Evolutionary conservation across 208 protist genomes (phyloP).

Genomic region (Leishmania major): DNA sequence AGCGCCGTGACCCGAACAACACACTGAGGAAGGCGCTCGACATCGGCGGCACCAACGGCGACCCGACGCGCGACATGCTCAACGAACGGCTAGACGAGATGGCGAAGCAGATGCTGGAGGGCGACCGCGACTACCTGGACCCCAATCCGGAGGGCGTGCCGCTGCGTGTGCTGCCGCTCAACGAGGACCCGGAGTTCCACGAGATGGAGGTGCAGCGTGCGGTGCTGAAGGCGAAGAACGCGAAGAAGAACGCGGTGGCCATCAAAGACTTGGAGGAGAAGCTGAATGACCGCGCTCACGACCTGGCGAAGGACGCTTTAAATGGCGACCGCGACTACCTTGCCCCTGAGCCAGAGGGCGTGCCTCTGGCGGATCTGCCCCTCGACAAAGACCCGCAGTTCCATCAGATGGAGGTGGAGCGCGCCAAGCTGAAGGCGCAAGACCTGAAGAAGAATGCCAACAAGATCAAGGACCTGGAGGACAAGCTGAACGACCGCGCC

Average conservation of each 20-base stretch:
- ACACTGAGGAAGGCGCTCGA: constrained; percentile 33
- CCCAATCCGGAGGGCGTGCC: constrained; percentile 69
- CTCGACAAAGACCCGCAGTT: constrained; percentile 70
- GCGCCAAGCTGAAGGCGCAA: constrained; percentile 70
- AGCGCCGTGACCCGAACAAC: constrained; percentile 34
- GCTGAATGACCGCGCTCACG: constrained; percentile 70
- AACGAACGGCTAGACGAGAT: constrained; percentile 66
- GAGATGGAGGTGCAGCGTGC: constrained; percentile 74
- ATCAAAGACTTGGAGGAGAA: constrained; percentile 59
- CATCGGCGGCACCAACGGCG: constrained; percentile 22
- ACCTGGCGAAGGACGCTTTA: constrained; percentile 64
- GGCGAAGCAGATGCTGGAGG: constrained; percentile 56
- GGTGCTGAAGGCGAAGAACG: constrained; percentile 52
- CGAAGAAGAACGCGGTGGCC: constrained; percentile 47
- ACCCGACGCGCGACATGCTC: constrained; percentile 35
- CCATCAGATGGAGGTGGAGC: constrained; percentile 70
- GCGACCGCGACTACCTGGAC: constrained; percentile 64
- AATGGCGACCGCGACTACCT: constrained; percentile 68
- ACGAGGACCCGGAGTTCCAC: constrained; percentile 72
- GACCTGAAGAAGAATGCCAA: constrained; percentile 54
- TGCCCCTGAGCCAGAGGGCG: constrained; percentile 60
- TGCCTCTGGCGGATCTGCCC: constrained; percentile 62
- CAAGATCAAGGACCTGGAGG: constrained; percentile 61
- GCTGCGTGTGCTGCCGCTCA: constrained; percentile 55
- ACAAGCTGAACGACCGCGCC: constrained; percentile 63